Evolutionary conservation across 192 early-diverging fungal genomes (phyloP).

Genomic region (Backusella psychrophila): DNA sequence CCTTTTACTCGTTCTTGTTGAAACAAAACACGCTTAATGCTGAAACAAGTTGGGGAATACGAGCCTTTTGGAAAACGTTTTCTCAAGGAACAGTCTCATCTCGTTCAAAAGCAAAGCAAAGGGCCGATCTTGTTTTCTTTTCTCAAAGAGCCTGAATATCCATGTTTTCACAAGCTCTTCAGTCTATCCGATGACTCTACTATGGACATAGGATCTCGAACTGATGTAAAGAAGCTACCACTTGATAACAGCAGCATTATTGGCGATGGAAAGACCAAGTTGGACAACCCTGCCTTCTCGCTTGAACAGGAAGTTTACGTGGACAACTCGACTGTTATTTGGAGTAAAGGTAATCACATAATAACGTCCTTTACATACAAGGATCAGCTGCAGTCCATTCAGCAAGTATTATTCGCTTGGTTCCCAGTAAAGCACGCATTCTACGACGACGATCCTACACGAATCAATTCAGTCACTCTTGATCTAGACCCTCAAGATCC

Average conservation of each 20-base stretch:
- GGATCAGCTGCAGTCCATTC: not conserved
- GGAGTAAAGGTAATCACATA: not conserved
- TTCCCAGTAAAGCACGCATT: not conserved
- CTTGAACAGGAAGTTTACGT: constrained; percentile 15
- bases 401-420: constrained; percentile 14
- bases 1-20: not conserved
- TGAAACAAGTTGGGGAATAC: not conserved
- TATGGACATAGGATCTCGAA: not conserved
- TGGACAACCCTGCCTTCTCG: not conserved
- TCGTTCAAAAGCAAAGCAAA: not conserved
- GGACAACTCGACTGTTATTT: not conserved
- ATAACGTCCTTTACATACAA: not conserved
- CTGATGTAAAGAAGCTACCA: not conserved
- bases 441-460: not conserved
- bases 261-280: not conserved
- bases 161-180: not conserved
- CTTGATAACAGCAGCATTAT: not conserved
- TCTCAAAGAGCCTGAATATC: not conserved
- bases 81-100: not conserved
- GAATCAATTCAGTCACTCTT: not conserved
- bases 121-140: not conserved
- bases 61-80: constrained; percentile 3
- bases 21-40: not conserved
- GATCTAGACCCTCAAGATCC: not conserved
- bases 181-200: not conserved